Evolutionary conservation across 2,329 filamentous ascomycete genomes (phyloP), one percentile per base, ranked within the genome.

Genomic region (Thielaviopsis euricoi): DNA sequence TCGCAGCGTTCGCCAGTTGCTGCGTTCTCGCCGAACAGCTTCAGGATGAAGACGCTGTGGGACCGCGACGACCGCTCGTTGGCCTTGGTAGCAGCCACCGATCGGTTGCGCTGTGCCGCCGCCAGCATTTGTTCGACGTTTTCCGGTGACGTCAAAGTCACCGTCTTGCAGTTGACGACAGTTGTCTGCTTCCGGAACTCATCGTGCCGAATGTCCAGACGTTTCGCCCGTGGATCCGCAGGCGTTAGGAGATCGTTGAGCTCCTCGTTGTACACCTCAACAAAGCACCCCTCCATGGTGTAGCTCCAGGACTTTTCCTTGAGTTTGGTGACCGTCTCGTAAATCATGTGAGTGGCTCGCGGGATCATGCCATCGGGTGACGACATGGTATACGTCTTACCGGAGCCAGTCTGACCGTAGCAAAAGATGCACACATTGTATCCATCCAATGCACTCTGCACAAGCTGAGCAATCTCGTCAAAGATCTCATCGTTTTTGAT

Each of bases 341-440:
- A 96, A 62, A 98, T 95, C 74, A 97, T 91, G 63, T 87, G 81
- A 7, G 94, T 93, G 2, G 93, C 90, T 7, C 86, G 81, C 1
- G 93, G 91, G 60, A 98, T 98, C 85, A 98, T 96, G 63, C 93
- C 93, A 64, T 96, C 88, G 1, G 75, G 71, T 0, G 85, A 86
- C 10, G 87, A 94, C 93, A 98, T 98, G 3, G 93, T 97, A 67
- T 85, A 87, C 0, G 93, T 98, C 76, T 98, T 98, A 61, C 93
- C 93, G 19, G 90, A 93, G 3, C 93, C 93, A 0, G 93, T 98
- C 70, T 98, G 93, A 50, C 93, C 93, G 67, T 98, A 98, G 67
- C 90, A 96, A 72, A 98, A 95, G 62, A 98, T 97, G 71, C 91
- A 97, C 55, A 98, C 93, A 64, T 97, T 98, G 74, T 95, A 98